These are phyloP conservation scores for Cornus kousa DNA, from an alignment of 148 eudicot genomes.

Conservation along the genomic window DNA sequence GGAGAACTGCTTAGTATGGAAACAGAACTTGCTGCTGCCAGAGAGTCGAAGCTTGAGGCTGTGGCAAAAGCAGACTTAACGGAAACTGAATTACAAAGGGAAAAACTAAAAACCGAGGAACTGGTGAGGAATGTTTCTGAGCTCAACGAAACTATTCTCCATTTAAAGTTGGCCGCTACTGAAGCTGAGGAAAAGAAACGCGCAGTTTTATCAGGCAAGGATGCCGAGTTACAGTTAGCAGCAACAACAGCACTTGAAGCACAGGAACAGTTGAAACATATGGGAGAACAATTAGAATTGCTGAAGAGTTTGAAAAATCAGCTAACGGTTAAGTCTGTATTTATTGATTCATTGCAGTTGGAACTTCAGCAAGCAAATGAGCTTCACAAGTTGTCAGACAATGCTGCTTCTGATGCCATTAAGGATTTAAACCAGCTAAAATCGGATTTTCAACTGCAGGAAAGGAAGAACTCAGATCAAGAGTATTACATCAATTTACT, in stretches of 20 bases:
- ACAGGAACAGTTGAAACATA: slow-evolving; percentile 1
- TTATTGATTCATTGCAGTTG: slow-evolving; percentile 8
- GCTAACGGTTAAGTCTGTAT: slow-evolving; percentile 12
- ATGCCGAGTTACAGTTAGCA: neutral
- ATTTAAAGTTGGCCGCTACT: slow-evolving; percentile 3
- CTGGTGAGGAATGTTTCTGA: slow-evolving; percentile 5
- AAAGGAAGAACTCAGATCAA: slow-evolving; percentile 15
- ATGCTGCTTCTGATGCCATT: slow-evolving; percentile 16
- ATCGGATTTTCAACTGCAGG: slow-evolving; percentile 10
- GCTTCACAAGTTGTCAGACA: slow-evolving; percentile 11
- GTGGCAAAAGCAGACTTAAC: slow-evolving; percentile 8
- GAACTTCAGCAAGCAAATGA: slow-evolving; percentile 26
- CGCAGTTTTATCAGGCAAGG: neutral
- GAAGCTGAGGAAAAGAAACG: slow-evolving; percentile 18
- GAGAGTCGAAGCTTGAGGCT: slow-evolving; percentile 14
- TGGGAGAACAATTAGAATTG: slow-evolving; percentile 1
- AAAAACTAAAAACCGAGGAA: slow-evolving; percentile 7
- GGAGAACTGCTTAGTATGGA: slow-evolving; percentile 7
- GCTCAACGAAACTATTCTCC: slow-evolving; percentile 16
- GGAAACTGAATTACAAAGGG: slow-evolving; percentile 14
- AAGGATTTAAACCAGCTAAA: slow-evolving; percentile 13
- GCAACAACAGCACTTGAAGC: slow-evolving; percentile 5
- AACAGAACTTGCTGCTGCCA: slow-evolving; percentile 16
- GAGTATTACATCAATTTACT: slow-evolving; percentile 8
- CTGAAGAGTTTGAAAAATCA: slow-evolving; percentile 20